phyloP scores from a whole-genome alignment of 371 early-diverging fungal species.

The Saksenaea oblongispora region DNA sequence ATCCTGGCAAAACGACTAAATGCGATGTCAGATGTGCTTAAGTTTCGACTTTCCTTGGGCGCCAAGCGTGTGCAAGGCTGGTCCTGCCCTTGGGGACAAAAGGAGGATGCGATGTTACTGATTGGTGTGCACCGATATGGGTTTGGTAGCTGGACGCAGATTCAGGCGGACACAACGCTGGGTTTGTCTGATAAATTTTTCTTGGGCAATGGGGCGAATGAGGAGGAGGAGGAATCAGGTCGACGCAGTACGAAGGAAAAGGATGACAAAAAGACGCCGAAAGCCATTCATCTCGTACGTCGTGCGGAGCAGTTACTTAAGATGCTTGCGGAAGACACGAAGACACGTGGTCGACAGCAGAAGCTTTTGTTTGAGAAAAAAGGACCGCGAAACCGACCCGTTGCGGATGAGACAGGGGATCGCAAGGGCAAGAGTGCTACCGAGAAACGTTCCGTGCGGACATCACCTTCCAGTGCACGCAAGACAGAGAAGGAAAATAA shows the following conservation, averaged over 20 bases:
- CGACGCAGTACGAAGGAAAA: slow-evolving; percentile 25
- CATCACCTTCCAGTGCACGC: not conserved
- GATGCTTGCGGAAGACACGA: slow-evolving; percentile 61
- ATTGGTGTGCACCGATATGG: slow-evolving; percentile 94
- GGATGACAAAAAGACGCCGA: slow-evolving; percentile 65
- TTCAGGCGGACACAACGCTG: slow-evolving; percentile 78
- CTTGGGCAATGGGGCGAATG: slow-evolving; percentile 51
- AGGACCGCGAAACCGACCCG: slow-evolving; percentile 1
- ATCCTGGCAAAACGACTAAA: slow-evolving; percentile 40
- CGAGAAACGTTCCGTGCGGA: not conserved
- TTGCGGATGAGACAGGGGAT: not conserved
- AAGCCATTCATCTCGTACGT: slow-evolving; percentile 81
- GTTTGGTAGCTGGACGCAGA: slow-evolving; percentile 90
- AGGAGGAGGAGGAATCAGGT: slow-evolving; percentile 29
- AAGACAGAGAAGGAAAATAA: slow-evolving; percentile 17
- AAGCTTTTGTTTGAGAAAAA: not conserved
- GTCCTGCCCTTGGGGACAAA: slow-evolving; percentile 86
- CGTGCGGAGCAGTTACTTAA: slow-evolving; percentile 92
- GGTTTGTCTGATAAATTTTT: slow-evolving; percentile 85
- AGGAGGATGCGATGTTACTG: slow-evolving; percentile 95
- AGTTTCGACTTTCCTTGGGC: slow-evolving; percentile 66
- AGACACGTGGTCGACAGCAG: slow-evolving; percentile 5
- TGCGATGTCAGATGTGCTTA: slow-evolving; percentile 23
- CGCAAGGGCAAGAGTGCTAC: not conserved
- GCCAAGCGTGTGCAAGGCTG: slow-evolving; percentile 88